Evolutionary conservation across 768 basidiomycete genomes (phyloP), one percentile per base, ranked within the genome.

Genomic region (Mycena epipterygia): DNA sequence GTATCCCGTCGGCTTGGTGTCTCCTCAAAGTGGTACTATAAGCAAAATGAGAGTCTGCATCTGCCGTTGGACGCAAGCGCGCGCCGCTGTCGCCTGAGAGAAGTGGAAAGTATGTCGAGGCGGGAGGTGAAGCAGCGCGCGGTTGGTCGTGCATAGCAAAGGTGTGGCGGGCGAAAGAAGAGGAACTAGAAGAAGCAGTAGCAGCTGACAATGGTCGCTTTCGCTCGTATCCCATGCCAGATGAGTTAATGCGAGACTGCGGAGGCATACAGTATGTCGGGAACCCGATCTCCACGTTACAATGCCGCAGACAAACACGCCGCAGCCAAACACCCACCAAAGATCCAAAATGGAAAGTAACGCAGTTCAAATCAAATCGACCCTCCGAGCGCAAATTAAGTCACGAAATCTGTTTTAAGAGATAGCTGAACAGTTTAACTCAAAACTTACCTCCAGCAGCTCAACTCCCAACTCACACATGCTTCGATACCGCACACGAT

Each of bases 1-100:
- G 77, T 42, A 88, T 76, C 0, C 84, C 82, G 23, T 91, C 90
- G 0, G 82, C 81, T 25, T 87, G 85, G 68, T 95, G 94, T 63
- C 94, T 79, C 32, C 94, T 83, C 23, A 95, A 84, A 0, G 92
- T 93, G 0, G 94, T 95, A 73, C 93, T 94, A 79, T 94, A 95
- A 1, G 93, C 91, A 75, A 95, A 95, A 76, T 95, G 94, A 5
- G 88, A 78, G 33, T 87, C 85, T 1, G 94, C 93, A 59, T 89
- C 90, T 0, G 91, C 85, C 0, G 89, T 84, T 0, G 91, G 89
- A 37, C 89, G 85, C 13, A 91, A 83, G 70, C 89, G 85, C 17
- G 83, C 80, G 53, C 81, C 80, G 49, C 83, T 77, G 79, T 89
- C 84, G 61, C 81, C 83, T 23, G 88, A 84, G 35, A 90, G 85